Base-by-base conservation (phyloP, 192 early-diverging fungal genomes). In the Helicostylum pulchrum region DNA sequence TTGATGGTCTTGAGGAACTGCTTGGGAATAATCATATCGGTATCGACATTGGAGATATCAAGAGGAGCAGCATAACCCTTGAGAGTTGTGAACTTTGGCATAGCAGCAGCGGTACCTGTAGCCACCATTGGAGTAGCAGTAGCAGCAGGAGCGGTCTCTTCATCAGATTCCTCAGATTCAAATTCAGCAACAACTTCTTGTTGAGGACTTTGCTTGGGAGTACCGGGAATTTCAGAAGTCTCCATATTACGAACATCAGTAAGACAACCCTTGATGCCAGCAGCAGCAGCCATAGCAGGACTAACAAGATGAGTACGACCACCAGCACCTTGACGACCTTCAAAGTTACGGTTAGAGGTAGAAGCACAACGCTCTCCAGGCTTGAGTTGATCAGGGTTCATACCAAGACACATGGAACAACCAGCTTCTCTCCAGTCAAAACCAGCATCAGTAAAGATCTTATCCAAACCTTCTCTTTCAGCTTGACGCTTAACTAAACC, bases 1-100 rank as follows among this genome's bases (percentile, higher is more conserved):
- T 85, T 80, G 72, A 89, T 89, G 55, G 87, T 89, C 70, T 89
- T 89, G 47, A 89, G 80, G 75, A 89, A 89, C 65, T 89, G 85
- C 69, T 89, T 89, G 51, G 87, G 87, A 66, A 89, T 89, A 63
- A 89, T 85, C 80, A 82, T 86, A 75, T 89, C 87, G 21, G 87
- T 89, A 72, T 89, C 87, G 31, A 87, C 75, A 67, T 89, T 89
- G 53, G 82, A 48, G 64, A 84, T 75, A 30, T 67, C 74, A 45
- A 89, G 69, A n/a, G 85, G 85, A 0, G 85, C 85, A 17, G 84
- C 77, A 47, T 76, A 70, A 17, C 84, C 79, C 55, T 80, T 82
- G n/a, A 86, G 62, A 50, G 66, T 68, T 3, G 84, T 87, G 72
- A 89, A 89, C 15, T 62, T 60, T 19, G 81, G 75, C 78, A 89